Percentiles rank a stretch among this genome's conserved stretches.
Conservation (phyloP, 2,329 filamentous ascomycete genomes). For the Cercospora sp. region DNA sequence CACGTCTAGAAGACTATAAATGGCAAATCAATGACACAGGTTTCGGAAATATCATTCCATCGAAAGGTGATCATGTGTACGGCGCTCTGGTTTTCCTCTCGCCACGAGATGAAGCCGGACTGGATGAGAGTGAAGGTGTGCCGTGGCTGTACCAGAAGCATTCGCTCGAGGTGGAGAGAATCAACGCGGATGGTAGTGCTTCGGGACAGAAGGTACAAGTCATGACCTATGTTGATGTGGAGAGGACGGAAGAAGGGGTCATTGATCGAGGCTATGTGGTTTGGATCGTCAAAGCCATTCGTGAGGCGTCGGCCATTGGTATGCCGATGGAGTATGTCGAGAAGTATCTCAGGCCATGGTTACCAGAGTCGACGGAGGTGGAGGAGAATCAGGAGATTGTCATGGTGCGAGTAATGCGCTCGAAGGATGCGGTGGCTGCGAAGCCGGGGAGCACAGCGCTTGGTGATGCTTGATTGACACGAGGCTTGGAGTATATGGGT, state of each 20-base stretch:
- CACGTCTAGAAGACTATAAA: conserved; percentile 54
- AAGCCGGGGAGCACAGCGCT: not conserved
- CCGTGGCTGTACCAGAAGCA: conserved; percentile 60
- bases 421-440: not conserved
- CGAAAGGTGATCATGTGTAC: conserved; percentile 48
- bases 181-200: conserved; percentile 8
- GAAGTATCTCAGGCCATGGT: conserved; percentile 17
- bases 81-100: conserved; percentile 49
- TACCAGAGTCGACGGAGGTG: conserved; percentile 10
- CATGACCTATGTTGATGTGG: conserved; percentile 19
- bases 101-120: conserved; percentile 48
- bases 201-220: conserved; percentile 6
- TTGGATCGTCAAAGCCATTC: conserved; percentile 60
- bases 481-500: no score
- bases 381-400: conserved; percentile 19
- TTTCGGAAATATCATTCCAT: conserved; percentile 62
- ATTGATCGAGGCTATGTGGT: conserved; percentile 55
- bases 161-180: conserved; percentile 31
- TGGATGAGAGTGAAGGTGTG: conserved; percentile 62
- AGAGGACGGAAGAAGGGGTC: conserved; percentile 14
- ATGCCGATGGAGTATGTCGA: conserved; percentile 49
- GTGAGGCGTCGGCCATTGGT: not conserved
- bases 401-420: conserved; percentile 14
- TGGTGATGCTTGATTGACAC: not conserved
- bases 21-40: conserved; percentile 67